Percentiles rank a stretch among this genome's conserved stretches.
These are phyloP conservation scores for Acacia acuminata DNA, from an alignment of 306 rosid genomes.

Conservation along the genomic window DNA sequence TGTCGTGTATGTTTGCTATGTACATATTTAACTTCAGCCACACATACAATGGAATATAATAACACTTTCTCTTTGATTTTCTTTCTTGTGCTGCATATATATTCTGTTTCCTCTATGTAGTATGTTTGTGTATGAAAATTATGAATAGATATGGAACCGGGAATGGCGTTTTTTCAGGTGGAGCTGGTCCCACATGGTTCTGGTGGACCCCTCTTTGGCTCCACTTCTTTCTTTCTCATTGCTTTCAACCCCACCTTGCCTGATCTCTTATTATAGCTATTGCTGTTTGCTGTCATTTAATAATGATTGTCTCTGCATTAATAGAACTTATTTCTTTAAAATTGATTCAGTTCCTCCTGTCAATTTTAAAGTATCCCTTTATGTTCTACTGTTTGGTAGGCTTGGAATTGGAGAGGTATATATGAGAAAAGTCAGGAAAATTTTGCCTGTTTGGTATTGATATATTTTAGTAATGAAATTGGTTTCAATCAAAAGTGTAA, in stretches of 20 bases:
- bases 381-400: no score
- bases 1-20: no score
- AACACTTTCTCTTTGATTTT: no score
- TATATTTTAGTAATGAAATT: no score
- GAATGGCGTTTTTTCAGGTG: neutral
- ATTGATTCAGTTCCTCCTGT: no score
- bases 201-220: neutral
- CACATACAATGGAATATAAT: no score
- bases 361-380: no score
- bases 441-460: no score
- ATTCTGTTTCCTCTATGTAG: neutral
- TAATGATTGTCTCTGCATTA: neutral
- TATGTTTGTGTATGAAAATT: neutral
- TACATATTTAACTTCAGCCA: neutral
- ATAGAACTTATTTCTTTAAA: no score
- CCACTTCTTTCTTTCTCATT: neutral
- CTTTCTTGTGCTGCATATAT: neutral
- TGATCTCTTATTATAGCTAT: neutral
- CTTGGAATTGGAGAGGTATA: no score
- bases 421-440: no score
- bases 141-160: neutral
- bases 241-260: neutral
- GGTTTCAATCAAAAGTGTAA: no score
- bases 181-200: neutral
- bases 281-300: neutral